A percentile compares a stretch with the other conserved stretches of the same genome.
These are phyloP conservation scores for Ogataea nitratoaversa DNA, from an alignment of 805 yeast genomes.

Conservation along the genomic window DNA sequence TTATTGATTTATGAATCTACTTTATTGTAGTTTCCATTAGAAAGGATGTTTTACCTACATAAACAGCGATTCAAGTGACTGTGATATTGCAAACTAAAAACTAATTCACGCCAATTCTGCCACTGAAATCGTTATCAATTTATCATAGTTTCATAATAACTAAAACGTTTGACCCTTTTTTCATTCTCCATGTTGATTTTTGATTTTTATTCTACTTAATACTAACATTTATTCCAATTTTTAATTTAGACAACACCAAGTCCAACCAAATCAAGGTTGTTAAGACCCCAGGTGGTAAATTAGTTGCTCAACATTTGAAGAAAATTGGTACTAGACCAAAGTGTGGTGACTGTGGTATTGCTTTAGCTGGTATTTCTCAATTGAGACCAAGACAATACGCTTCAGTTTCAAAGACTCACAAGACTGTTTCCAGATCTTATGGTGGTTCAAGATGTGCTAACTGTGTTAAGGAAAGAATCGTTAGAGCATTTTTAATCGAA, in stretches of 20 bases:
- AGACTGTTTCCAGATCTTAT: conserved; percentile 99
- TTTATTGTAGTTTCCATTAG: too few species aligned
- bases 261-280: conserved; percentile 99
- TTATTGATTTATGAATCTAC: too few species aligned
- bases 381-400: conserved; percentile 99
- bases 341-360: conserved; percentile 83
- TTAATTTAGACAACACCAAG: conserved; percentile 86
- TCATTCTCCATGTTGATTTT: background rate
- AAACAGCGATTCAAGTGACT: too few species aligned
- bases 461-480: conserved; percentile 99
- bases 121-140: too few species aligned
- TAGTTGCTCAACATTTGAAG: conserved; percentile 96
- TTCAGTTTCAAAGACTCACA: conserved; percentile 88
- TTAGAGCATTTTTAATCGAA: conserved; percentile 99
- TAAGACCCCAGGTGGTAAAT: conserved; percentile 99
- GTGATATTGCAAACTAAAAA: too few species aligned
- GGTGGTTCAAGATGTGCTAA: conserved; percentile 98
- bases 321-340: conserved; percentile 83
- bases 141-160: too few species aligned
- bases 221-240: conserved; percentile 15
- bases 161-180: too few species aligned
- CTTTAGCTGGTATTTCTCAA: conserved; percentile 70
- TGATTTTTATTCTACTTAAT: background rate
- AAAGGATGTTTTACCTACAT: too few species aligned
- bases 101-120: too few species aligned